Conservation (phyloP, 2,329 filamentous ascomycete species). For the Knoxdaviesia capensis region DNA sequence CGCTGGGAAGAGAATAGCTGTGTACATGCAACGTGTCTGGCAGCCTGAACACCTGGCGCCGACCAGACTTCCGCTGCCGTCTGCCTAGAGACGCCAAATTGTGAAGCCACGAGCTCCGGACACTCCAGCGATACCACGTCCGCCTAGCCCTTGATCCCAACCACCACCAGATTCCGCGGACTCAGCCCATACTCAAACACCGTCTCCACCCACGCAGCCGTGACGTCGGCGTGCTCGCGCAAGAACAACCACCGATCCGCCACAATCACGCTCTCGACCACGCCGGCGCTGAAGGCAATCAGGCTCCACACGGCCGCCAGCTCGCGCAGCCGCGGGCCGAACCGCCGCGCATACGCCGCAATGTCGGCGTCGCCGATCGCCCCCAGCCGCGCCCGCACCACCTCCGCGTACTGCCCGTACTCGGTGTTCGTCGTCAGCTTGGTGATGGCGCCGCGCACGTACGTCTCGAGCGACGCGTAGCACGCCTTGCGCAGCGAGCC, state of each 20-base stretch:
- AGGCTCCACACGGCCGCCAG: constrained; percentile 77
- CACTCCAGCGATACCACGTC: too few relatives aligned
- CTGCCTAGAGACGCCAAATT: too few relatives aligned
- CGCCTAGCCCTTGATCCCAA: constrained; percentile 55
- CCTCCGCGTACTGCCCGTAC: constrained; percentile 35
- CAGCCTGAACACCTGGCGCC: too few relatives aligned
- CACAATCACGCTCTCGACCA: constrained; percentile 74
- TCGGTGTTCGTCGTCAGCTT: constrained; percentile 45
- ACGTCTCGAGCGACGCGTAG: constrained; percentile 54
- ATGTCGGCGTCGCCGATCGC: constrained; percentile 59
- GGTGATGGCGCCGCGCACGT: constrained; percentile 59
- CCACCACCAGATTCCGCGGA: constrained; percentile 80
- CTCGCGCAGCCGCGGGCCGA: constrained; percentile 50
- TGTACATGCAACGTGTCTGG: too few relatives aligned
- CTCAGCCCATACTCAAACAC: constrained; percentile 80
- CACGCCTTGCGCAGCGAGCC: constrained; percentile 66
- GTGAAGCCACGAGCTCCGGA: too few relatives aligned
- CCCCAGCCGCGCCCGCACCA: constrained; percentile 45
- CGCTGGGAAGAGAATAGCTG: too few relatives aligned
- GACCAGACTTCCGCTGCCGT: too few relatives aligned
- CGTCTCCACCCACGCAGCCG: constrained; percentile 76
- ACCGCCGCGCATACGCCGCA: constrained; percentile 44
- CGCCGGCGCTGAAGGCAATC: constrained; percentile 86
- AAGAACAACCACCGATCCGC: constrained; percentile 80
- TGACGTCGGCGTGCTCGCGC: constrained; percentile 50